Evolutionary conservation across 345 rosid species (phyloP), one percentile per base, ranked within the genome.

Genomic region (Brassica cretica): DNA sequence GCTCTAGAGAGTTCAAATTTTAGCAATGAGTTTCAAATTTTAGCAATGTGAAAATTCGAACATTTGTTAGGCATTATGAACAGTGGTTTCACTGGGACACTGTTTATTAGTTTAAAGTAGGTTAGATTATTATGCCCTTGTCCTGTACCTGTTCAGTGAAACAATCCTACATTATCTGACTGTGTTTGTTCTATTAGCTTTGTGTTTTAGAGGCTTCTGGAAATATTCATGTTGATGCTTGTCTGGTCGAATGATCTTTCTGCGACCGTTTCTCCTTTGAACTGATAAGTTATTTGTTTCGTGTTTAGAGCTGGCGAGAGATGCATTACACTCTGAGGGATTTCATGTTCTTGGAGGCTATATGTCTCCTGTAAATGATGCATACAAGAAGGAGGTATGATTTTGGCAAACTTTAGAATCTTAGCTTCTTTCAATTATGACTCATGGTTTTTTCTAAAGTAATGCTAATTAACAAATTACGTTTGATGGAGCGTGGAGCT

Each of bases 361-460:
- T 59, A 85, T 95, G 94, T 95, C 98, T 15, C 96, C 99, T 55
- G 98, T 87, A n/a, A 88, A 84, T 81, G 92, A 95, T 83, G 91
- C 90, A 14, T 95, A 91, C 86, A 84, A 87, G 74, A 95, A 95
- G 76, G 76, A 70, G 90, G 98, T 93, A 76, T 79, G 61, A 2
- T 18, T 78, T 35, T 15, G 5, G 16, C 8, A 32, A 25, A 2
- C 64, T 24, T 65, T 51, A 39, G 29, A 39, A 58, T 7, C 30
- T 10, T 49, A 49, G 58, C 35, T 75, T 67, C 33, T 15, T 61
- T 44, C 19, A 32, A 0, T n/a, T 24, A 6, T 21, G 64, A 16
- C 15, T 32, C 25, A 15, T 66, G 39, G 8, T 35, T n/a, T 60
- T 41, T 19, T n/a, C 11, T 55, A 0, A 55, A 8, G 6, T 24